Base-by-base conservation (phyloP, 352 stramenopile genomes). In the Phytophthora citrophthora region DNA sequence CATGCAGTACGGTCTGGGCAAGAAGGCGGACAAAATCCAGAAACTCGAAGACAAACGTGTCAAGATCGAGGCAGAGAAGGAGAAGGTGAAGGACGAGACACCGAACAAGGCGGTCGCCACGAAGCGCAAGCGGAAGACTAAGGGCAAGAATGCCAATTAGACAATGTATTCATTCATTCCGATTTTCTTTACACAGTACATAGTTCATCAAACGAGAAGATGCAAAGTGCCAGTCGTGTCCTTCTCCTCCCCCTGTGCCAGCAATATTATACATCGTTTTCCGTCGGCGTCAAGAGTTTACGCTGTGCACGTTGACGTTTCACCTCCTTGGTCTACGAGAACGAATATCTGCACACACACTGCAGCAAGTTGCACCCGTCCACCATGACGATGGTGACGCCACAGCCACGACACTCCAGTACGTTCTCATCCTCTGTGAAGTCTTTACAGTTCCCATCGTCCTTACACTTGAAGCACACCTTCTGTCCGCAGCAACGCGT, bases 1-100 rank as follows among this genome's bases (percentile, higher is more conserved):
- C 26, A 97, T 97, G 91, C 91, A 97, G 76, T 94, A 95, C 73
- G 91, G 91, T 51, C 75, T 97, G 32, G 82, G 85, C 63, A 94
- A 93, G 71, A 94, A 94, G 76, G 77, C 82, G 27, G 85, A 95
- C 74, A 93, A 93, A 61, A 90, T 95, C 49, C 77, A 94, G 60
- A 86, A 81, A 44, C 74, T 95, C 8, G 85, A 95, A 61, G 83
- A 80, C 68, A 95, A 95, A 70, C 84, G 83, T 46, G 72, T 59
- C n/a, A 70, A 82, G 74, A 53, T 95, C 4, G 81, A 89, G 31
- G 77, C 76, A 3, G 83, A 82, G 44, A 91, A 91, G 70, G 77
- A 85, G 52, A 54, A 72, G 44, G n/a, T 47, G 2, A 79, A 72
- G 47, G 53, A 68, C 53, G 51, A 66, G 16, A 54, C 53, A 43